Percentiles rank a stretch among this genome's conserved stretches.
phyloP scores from a whole-genome alignment of 257 asterid species.

The Voacanga thouarsii region DNA sequence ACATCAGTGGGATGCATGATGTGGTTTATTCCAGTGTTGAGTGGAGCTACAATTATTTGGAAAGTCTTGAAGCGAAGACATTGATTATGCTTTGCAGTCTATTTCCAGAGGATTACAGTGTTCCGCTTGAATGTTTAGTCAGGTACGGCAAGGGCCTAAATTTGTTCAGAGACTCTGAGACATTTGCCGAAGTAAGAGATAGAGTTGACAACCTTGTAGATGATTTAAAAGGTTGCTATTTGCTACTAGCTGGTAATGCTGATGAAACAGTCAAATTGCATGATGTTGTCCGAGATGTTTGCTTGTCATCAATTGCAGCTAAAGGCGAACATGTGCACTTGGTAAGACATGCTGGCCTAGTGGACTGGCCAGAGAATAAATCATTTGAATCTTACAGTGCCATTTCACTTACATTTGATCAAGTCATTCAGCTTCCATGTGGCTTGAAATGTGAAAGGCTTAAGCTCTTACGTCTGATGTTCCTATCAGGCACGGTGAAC shows the following conservation, averaged over 20 bases:
- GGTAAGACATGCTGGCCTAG: no score
- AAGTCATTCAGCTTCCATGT: no score
- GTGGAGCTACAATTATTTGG: constrained; percentile 22
- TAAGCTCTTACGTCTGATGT: no score
- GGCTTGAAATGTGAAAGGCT: no score
- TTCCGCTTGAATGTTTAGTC: constrained; percentile 4
- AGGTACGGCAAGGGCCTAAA: constrained; percentile 18
- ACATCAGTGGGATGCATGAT: constrained; percentile 7
- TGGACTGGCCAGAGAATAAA: no score
- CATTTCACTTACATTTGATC: no score
- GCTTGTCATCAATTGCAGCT: constrained; percentile 8
- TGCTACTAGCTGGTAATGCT: not conserved
- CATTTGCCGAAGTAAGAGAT: constrained; percentile 12
- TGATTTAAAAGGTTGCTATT: constrained; percentile 9
- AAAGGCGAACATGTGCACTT: constrained; percentile 4
- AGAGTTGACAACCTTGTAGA: not conserved
- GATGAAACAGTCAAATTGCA: constrained; percentile 12
- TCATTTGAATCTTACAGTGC: no score
- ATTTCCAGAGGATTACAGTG: constrained; percentile 11
- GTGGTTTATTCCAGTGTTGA: constrained; percentile 13
- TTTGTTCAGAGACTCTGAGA: not conserved
- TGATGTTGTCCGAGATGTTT: constrained; percentile 19
- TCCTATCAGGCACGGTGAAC: not conserved
- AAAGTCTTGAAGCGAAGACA: constrained; percentile 14
- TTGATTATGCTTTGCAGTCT: constrained; percentile 21